A percentile compares a stretch with the other conserved stretches of the same genome.
phyloP scores from a whole-genome alignment of 768 basidiomycete species.

The Macrolepiota dolichaula region DNA sequence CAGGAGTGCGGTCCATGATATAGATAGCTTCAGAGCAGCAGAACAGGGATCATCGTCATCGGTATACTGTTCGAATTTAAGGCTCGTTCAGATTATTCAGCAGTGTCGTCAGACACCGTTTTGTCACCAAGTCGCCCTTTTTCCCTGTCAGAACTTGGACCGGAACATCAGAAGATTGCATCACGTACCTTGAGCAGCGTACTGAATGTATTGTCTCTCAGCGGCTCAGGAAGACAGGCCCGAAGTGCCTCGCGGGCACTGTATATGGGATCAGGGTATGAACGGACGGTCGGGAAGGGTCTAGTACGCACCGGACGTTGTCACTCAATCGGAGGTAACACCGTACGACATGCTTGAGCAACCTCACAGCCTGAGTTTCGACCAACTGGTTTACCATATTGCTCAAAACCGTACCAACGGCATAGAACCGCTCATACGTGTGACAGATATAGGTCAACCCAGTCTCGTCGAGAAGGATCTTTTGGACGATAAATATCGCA shows the following conservation, averaged over 20 bases:
- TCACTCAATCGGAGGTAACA: conserved; percentile 96
- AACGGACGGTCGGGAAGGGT: background rate
- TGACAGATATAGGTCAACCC: conserved; percentile 99
- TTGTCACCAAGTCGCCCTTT: conserved; percentile 97
- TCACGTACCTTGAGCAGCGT: conserved; percentile 77
- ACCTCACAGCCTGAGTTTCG: conserved; percentile 93
- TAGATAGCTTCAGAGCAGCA: conserved; percentile 12
- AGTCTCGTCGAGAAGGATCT: conserved; percentile 94
- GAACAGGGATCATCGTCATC: background rate
- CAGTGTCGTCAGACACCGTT: conserved; percentile 86
- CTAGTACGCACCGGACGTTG: conserved; percentile 73
- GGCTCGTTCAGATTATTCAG: conserved; percentile 84
- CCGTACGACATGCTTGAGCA: conserved; percentile 96
- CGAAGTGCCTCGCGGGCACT: conserved; percentile 95
- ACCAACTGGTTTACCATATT: conserved; percentile 99
- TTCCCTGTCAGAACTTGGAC: conserved; percentile 16
- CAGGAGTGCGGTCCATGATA: conserved; percentile 12
- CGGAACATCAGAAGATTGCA: background rate
- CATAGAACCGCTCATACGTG: conserved; percentile 99
- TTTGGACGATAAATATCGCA: conserved; percentile 99
- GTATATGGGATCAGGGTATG: conserved; percentile 10
- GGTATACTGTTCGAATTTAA: conserved; percentile 26
- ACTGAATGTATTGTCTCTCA: conserved; percentile 91
- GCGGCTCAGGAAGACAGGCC: conserved; percentile 92
- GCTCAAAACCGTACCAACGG: conserved; percentile 95